Base-by-base conservation (phyloP, 495 filamentous ascomycete genomes). In the Aspergillus funiculosus region DNA sequence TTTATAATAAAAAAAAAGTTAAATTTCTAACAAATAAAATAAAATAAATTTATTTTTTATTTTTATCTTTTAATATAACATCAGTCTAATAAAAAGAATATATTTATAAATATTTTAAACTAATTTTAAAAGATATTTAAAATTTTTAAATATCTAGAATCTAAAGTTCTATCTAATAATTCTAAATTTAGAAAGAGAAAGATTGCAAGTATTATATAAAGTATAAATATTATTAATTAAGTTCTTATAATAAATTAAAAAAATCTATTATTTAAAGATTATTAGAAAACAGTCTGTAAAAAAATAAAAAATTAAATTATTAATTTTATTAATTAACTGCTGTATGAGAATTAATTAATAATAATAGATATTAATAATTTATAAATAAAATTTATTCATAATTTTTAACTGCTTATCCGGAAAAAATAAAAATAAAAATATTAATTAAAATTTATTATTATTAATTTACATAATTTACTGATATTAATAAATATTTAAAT, bases 1-100 rank as follows among this genome's bases (percentile, higher is more conserved):
- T 59, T 64, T 27, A 61, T 58, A 37, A 48, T 46, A 1, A 52
- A 14, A 3, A 49, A 53, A 18, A 43, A 46, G 18, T 22, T 58
- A 10, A 52, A 46, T n/a, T 22, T 21, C 1, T 30, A 30, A 3
- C 46, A 60, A 25, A 40, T 32, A 4, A 4, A 38, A 3, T 40
- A 14, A 14, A 13, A n/a, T 0, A 3, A 14, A 9, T 40, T 28
- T 8, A 17, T 40, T 14, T n/a, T 17, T 11, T 1, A 32, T 8
- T 50, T 50, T 31, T 35, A 54, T 25, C 50, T 50, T 14, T 8
- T 39, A 14, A 40, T 54, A 10, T 14, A 26, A 13, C 42, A 54
- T 34, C 17, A 27, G 6, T 40, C 40, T 2, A 41, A 41, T 14
- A 50, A 35, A 21, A 6, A 27, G 5, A 27, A 27, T 24, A 27